Evolutionary conservation across 2,329 filamentous ascomycete species (phyloP).

Genomic region (Amesomyces nigricolor): DNA sequence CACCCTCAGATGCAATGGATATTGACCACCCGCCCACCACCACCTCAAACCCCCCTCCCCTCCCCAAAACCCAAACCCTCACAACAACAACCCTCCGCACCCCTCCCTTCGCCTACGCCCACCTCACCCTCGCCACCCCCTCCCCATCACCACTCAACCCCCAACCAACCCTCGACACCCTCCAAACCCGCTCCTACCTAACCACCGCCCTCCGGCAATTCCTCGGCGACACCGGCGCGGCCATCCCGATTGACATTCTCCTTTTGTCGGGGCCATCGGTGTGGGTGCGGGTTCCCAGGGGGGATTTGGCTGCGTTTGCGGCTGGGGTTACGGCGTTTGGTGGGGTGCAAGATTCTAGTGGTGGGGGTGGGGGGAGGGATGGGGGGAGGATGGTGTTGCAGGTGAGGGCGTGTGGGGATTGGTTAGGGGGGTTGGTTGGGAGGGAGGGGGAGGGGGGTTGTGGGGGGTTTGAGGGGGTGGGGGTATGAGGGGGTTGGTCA

Average conservation of each 20-base stretch:
- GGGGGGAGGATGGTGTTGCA: conserved; percentile 45
- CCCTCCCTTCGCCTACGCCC: conserved; percentile 52
- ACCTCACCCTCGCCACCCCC: conserved; percentile 35
- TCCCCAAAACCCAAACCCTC: conserved; percentile 42
- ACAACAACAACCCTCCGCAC: conserved; percentile 46
- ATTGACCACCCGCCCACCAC: conserved; percentile 9
- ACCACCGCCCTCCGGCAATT: conserved; percentile 60
- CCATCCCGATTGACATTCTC: conserved; percentile 65
- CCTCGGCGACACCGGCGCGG: conserved; percentile 61
- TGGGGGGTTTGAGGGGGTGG: conserved; percentile 38
- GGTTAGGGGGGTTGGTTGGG: conserved; percentile 57
- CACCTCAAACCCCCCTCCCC: not conserved
- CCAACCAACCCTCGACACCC: conserved; percentile 40
- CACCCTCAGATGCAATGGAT: conserved; percentile 13
- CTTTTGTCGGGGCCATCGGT: conserved; percentile 42
- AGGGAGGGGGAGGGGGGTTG: conserved; percentile 42
- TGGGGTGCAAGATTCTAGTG: conserved; percentile 8
- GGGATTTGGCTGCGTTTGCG: conserved; percentile 55
- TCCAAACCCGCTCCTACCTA: conserved; percentile 59
- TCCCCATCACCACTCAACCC: conserved; percentile 18
- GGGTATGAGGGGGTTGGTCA: no score
- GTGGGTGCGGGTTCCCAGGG: conserved; percentile 61
- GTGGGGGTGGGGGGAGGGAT: conserved; percentile 18
- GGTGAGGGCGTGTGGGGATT: conserved; percentile 55
- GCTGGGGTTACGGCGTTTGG: conserved; percentile 61